Percentiles rank a stretch among this genome's conserved stretches.
Evolutionary conservation across 2,329 filamentous ascomycete species (phyloP).

Genomic region (Aspergillus awamori): DNA sequence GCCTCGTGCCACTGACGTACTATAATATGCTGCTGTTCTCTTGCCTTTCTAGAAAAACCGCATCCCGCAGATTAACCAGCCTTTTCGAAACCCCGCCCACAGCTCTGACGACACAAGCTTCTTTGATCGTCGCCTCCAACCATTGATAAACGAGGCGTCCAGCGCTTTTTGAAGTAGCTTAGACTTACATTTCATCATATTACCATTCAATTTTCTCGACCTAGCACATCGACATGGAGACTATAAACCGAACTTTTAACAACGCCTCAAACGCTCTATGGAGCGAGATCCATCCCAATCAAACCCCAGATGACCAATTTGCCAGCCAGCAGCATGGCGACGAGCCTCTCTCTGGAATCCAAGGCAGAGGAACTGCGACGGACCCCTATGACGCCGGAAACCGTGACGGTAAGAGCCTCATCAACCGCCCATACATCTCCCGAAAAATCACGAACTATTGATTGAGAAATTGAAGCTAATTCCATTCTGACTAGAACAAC

Average conservation of each 20-base stretch:
- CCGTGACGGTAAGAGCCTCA: conserved; percentile 55
- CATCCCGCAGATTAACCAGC: background rate
- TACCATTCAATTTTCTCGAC: background rate
- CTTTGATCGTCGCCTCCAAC: background rate
- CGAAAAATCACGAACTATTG: background rate
- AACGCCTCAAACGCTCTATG: conserved; percentile 55
- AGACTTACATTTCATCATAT: background rate
- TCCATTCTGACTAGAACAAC: conserved; percentile 29
- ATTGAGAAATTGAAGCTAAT: background rate
- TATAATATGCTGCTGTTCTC: background rate
- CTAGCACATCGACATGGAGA: conserved; percentile 59
- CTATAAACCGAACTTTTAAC: conserved; percentile 58
- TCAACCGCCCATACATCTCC: background rate
- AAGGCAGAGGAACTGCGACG: conserved; percentile 66
- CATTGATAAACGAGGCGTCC: background rate
- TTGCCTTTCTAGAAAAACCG: background rate
- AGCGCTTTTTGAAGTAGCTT: background rate
- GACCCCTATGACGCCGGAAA: conserved; percentile 83
- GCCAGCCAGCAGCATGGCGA: conserved; percentile 40
- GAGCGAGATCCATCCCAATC: conserved; percentile 42
- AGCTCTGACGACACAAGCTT: background rate
- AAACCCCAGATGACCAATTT: conserved; percentile 22
- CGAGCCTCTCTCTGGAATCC: conserved; percentile 73
- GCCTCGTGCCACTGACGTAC: conserved; percentile 5
- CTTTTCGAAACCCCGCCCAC: background rate